phyloP scores from a whole-genome alignment of 768 basidiomycete species.

The Boletus insuetus region DNA sequence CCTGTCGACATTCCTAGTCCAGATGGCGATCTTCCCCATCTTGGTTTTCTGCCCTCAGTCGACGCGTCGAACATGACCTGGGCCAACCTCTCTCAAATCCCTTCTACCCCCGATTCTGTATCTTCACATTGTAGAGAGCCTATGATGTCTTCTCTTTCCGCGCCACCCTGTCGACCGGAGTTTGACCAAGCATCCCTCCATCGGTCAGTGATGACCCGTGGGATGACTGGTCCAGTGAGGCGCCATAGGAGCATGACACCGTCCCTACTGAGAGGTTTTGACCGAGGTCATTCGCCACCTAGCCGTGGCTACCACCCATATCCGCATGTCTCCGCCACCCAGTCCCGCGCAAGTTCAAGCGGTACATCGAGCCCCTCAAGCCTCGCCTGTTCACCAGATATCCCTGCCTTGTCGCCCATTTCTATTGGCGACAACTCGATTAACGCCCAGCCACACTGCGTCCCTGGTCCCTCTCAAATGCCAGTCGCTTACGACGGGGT shows the following conservation, averaged over 20 bases:
- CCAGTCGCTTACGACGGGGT: conserved; percentile 22
- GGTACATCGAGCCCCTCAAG: conserved; percentile 31
- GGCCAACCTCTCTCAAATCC: conserved; percentile 17
- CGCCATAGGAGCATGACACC: conserved; percentile 80
- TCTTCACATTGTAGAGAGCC: conserved; percentile 39
- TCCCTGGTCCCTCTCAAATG: conserved; percentile 18
- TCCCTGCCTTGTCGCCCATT: conserved; percentile 20
- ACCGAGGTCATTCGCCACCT: conserved; percentile 46
- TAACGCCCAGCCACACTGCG: conserved; percentile 20
- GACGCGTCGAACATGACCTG: conserved; percentile 27
- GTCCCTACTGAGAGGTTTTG: conserved; percentile 50
- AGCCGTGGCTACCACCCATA: conserved; percentile 60
- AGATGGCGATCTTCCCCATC: conserved; percentile 19
- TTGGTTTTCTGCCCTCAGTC: conserved; percentile 18
- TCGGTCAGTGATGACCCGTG: conserved; percentile 22
- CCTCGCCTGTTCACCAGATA: conserved; percentile 29
- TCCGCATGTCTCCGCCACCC: conserved; percentile 27
- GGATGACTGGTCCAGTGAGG: conserved; percentile 57
- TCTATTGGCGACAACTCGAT: conserved; percentile 13
- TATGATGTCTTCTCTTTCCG: conserved; percentile 47
- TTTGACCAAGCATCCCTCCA: conserved; percentile 50
- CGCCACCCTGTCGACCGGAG: conserved; percentile 64
- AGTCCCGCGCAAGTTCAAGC: conserved; percentile 30
- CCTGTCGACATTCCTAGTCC: conserved; percentile 17
- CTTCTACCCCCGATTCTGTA: conserved; percentile 20